Conservation (phyloP, 352 stramenopile genomes). For the Phytophthora podocarpi region DNA sequence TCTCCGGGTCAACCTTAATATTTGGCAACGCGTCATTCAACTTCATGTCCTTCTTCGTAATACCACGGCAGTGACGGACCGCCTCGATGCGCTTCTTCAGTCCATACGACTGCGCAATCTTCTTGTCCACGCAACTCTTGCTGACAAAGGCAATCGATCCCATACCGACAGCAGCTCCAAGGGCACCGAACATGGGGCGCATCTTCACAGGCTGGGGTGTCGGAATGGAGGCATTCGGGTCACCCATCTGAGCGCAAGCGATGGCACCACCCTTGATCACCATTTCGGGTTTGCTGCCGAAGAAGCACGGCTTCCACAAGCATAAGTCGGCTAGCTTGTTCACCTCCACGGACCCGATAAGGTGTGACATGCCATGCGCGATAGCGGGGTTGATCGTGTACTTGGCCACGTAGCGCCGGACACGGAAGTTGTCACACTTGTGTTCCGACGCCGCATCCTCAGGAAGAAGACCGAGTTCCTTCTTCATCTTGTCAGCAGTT, state of each 20-base stretch:
- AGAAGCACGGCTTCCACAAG: constrained; percentile 95
- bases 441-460: constrained; percentile 75
- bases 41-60: constrained; percentile 97
- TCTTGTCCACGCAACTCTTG: constrained; percentile 73
- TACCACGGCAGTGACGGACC: constrained; percentile 79
- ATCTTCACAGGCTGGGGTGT: constrained; percentile 97
- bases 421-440: constrained; percentile 94
- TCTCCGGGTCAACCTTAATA: constrained; percentile 96
- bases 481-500: constrained; percentile 99
- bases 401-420: constrained; percentile 96
- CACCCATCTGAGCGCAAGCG: constrained; percentile 96
- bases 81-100: constrained; percentile 88
- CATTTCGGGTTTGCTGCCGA: constrained; percentile 96
- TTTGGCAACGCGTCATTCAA: constrained; percentile 94
- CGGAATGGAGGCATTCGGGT: constrained; percentile 96
- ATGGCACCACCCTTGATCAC: constrained; percentile 96
- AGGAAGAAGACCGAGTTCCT: constrained; percentile 85
- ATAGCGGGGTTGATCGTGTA: constrained; percentile 99
- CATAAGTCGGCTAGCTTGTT: constrained; percentile 95
- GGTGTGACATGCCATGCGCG: constrained; percentile 95
- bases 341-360: constrained; percentile 94
- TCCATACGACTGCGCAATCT: constrained; percentile 73
- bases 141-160: constrained; percentile 93
- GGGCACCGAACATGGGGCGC: constrained; percentile 93
- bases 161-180: constrained; percentile 57